Evolutionary conservation across 192 early-diverging fungal species (phyloP), one percentile per base, ranked within the genome.

Genomic region (Oehlia diaphana): DNA sequence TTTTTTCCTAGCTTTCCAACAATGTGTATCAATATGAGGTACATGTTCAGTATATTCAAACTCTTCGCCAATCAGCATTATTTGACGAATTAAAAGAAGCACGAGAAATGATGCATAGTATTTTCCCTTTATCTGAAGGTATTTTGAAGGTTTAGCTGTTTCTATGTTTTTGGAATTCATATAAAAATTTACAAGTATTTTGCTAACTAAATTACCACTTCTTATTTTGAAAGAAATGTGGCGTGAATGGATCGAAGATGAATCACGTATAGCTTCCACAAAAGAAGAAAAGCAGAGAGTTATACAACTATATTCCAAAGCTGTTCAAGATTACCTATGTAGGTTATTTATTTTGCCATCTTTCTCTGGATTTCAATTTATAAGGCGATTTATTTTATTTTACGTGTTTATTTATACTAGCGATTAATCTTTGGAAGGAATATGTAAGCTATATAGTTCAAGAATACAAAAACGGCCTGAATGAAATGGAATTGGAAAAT

Each of bases 161-260:
- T 58, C 6, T 9, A 64, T n/a, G 23, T n/a, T 19, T 14, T 42
- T 26, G 33, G 39, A 42, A 42, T 42, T 42, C 6, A 6, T 37
- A 3, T 42, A 7, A 42, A 42, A 42, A 9, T 42, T 42, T 42
- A 42, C 7, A 4, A 0, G 39, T 42, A 0, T 42, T 42, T 42
- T 42, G 35, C 3, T 37, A 44, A 44, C 7, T 7, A 9, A 26
- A 26, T 26, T 26, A 26, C 26, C 26, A 26, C 26, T 31, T 31
- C 2, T 81, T 28, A 78, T 70, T 63, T 47, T 5, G n/a, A 63
- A 31, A 94, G 93, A 86, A 14, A 81, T 94, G 33, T 95, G 92
- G 92, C 49, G 91, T 72, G 89, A 92, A 68, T 93, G 92, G 93
- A 90, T 94, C 66, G 80, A 92, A 42, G 92, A 92, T 76, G 91